phyloP scores from a whole-genome alignment of 768 basidiomycete species.

The Xerocomus spinulosus region DNA sequence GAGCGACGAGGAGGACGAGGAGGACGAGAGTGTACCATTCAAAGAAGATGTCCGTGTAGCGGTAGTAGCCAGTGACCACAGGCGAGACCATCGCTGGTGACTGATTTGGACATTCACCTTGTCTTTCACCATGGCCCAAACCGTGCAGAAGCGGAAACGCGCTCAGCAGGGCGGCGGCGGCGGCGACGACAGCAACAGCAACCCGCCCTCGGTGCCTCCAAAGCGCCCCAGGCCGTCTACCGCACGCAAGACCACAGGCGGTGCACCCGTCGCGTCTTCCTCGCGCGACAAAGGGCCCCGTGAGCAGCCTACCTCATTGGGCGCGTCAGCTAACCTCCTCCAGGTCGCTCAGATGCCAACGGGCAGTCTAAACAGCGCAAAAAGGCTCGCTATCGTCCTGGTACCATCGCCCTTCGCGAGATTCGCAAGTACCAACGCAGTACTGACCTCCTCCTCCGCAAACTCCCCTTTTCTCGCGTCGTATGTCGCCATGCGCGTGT shows the following conservation, averaged over 20 bases:
- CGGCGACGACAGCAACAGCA: conserved; percentile 31
- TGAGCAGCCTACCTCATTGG: conserved; percentile 16
- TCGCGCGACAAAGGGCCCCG: conserved; percentile 23
- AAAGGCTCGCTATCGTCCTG: conserved; percentile 79
- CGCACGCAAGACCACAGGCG: conserved; percentile 84
- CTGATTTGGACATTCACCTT: conserved; percentile 3
- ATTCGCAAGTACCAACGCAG: conserved; percentile 93
- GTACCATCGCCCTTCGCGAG: conserved; percentile 85
- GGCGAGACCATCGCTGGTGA: conserved; percentile 32
- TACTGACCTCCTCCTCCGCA: conserved; percentile 82
- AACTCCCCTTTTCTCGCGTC: conserved; percentile 88
- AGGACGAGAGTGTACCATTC: conserved; percentile 52
- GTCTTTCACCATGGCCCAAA: conserved; percentile 54
- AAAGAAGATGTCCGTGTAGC: conserved; percentile 83
- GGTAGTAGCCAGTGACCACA: conserved; percentile 67
- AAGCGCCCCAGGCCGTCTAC: conserved; percentile 56
- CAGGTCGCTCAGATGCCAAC: conserved; percentile 22
- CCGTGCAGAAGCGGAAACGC: conserved; percentile 50
- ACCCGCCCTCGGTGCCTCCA: conserved; percentile 28
- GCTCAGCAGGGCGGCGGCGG: conserved; percentile 31
- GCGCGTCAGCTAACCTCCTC: conserved; percentile 8
- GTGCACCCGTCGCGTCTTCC: conserved; percentile 33
- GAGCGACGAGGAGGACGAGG: not conserved
- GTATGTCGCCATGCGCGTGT: conserved; percentile 57
- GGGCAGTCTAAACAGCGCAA: conserved; percentile 31